phyloP scores from a whole-genome alignment of 2,329 filamentous ascomycete genomes.

The Apiospora aurea region DNA sequence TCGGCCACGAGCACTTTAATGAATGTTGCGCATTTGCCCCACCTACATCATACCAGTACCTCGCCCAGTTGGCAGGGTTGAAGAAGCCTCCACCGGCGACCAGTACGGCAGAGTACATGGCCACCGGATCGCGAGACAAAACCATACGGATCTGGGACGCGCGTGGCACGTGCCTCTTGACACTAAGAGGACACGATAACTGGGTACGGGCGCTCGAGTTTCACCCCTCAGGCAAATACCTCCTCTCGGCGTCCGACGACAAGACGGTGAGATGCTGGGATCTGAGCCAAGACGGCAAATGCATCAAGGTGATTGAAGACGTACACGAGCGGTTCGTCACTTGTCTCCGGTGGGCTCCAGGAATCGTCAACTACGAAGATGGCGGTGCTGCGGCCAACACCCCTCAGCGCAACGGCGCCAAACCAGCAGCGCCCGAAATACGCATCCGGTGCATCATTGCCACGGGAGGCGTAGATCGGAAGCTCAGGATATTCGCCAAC shows the following conservation, averaged over 20 bases:
- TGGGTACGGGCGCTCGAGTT: conserved; percentile 90
- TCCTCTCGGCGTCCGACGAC: conserved; percentile 86
- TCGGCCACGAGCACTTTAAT: conserved; percentile 86
- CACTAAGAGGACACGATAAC: conserved; percentile 87
- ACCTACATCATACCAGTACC: conserved; percentile 75
- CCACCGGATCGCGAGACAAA: conserved; percentile 89
- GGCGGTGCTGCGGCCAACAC: conserved; percentile 49
- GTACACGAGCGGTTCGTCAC: conserved; percentile 86
- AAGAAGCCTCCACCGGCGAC: conserved; percentile 80
- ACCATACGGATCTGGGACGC: conserved; percentile 89
- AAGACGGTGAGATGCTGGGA: conserved; percentile 96
- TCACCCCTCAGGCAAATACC: conserved; percentile 90
- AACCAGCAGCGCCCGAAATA: conserved; percentile 54
- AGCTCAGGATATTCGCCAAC: conserved; percentile 79
- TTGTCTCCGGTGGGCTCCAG: conserved; percentile 87
- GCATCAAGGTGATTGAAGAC: conserved; percentile 81
- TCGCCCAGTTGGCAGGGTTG: conserved; percentile 79
- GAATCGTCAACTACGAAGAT: conserved; percentile 67
- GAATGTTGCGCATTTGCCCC: conserved; percentile 91
- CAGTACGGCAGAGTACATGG: conserved; percentile 85
- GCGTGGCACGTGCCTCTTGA: conserved; percentile 84
- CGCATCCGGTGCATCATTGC: conserved; percentile 86
- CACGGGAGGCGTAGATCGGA: conserved; percentile 84
- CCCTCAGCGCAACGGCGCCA: conserved; percentile 56
- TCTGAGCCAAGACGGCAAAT: conserved; percentile 86